Conservation (phyloP, 2,329 filamentous ascomycete genomes). For the Penicillium sp. region DNA sequence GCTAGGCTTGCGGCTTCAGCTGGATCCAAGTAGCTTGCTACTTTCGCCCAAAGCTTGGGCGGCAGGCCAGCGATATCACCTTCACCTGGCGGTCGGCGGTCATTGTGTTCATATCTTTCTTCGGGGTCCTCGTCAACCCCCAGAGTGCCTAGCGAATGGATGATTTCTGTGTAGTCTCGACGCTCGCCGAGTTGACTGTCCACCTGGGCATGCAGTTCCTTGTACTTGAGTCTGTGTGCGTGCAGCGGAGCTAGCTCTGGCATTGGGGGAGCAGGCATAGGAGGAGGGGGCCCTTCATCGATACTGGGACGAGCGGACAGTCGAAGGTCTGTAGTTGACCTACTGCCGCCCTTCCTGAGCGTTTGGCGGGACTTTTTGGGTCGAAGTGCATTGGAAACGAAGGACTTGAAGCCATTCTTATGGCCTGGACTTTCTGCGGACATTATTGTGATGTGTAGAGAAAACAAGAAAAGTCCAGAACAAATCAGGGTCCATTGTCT, state of each 20-base stretch:
- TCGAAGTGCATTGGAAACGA: constrained; percentile 33
- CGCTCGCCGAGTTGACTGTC: constrained; percentile 41
- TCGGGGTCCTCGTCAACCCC: constrained; percentile 29
- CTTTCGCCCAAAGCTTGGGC: constrained; percentile 48
- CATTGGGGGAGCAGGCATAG: constrained; percentile 24
- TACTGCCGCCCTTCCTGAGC: constrained; percentile 34
- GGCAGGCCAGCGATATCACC: constrained; percentile 49
- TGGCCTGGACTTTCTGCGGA: constrained; percentile 35
- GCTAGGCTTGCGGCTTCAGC: constrained; percentile 54
- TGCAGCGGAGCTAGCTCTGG: constrained; percentile 36
- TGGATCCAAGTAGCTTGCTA: constrained; percentile 46
- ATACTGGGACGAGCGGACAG: constrained; percentile 24
- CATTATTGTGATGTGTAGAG: constrained; percentile 20
- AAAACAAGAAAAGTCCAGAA: not conserved
- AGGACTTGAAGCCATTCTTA: constrained; percentile 31
- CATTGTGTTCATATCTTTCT: constrained; percentile 16
- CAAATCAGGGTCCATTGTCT: constrained; percentile 3
- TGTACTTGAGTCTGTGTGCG: constrained; percentile 38
- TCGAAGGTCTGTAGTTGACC: constrained; percentile 33
- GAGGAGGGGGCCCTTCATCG: constrained; percentile 14
- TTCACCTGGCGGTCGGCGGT: constrained; percentile 40
- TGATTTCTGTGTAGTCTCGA: constrained; percentile 38
- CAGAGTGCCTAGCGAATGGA: constrained; percentile 37
- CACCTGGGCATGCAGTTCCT: constrained; percentile 26
- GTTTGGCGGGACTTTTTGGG: constrained; percentile 41